Evolutionary conservation across 73 alveolate species (phyloP), one percentile per base, ranked within the genome.

Genomic region (Paramecium biaurelia): DNA sequence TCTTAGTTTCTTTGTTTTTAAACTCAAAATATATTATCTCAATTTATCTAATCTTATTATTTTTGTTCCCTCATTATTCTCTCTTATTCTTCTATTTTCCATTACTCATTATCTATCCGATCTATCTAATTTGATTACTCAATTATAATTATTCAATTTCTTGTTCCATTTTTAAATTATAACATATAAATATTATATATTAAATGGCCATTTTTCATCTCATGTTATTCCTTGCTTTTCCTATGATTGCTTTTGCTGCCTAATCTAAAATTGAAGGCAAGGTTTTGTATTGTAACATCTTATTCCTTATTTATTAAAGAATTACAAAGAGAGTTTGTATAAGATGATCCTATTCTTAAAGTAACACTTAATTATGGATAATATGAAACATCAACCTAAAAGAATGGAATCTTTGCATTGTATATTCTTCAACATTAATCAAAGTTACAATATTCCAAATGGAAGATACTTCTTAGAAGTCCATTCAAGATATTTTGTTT

Each of bases 401-500:
- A 23, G 20, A 79, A 79, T 42, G 90, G 90, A 43, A 24, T 43
- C 4, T 79, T 79, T 79, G 47, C 43, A 24, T 79, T 79, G 90
- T 79, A 79, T 43, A 11, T 0, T 5, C 9, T 14, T 43, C 11
- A 0, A 42, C 2, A 24, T 21, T 79, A 14, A 23, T 45, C 10
- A 7, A 26, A 79, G 90, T 45, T 45, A 79, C 28, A 79, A 79
- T 79, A 47, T 79, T 23, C 90, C 90, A 15, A 24, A 23, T 79
- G 90, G 90, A 10, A 79, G 90, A 79, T 79, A 79, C 74, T 79
- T 79, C 56, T 23, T 79, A 23, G 34, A 79, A 45, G 49, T 79
- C 1, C 47, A 79, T 18, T 79, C 90, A 18, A 79, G 56, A 43
- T 15, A 79, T 79, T 79, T 37, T 79, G 56, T 79, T 20, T 79